Percentiles rank a stretch among this genome's conserved stretches.
Evolutionary conservation across 164 flowering plant genomes (phyloP).

Genomic region (Taxillus chinensis): DNA sequence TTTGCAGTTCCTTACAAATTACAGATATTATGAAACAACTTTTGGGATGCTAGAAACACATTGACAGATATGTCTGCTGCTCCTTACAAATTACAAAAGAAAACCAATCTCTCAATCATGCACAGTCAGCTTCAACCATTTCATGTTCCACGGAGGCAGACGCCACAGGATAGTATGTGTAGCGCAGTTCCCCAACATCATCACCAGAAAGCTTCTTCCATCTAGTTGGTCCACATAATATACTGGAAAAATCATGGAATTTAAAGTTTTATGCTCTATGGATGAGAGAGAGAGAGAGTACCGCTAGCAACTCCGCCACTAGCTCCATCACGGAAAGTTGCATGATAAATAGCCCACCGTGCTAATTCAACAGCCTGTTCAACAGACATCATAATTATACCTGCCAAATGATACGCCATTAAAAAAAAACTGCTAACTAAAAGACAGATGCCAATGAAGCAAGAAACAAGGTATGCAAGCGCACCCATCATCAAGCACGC

Average conservation of each 20-base stretch:
- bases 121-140: conserved; percentile 61
- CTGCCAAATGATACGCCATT: conserved; percentile 23
- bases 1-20: too few species aligned
- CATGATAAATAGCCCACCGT: conserved; percentile 77
- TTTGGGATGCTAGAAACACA: too few species aligned
- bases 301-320: conserved; percentile 98
- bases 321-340: too few species aligned
- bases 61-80: too few species aligned
- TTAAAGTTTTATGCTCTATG: too few species aligned
- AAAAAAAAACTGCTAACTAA: too few species aligned
- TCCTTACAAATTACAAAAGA: too few species aligned
- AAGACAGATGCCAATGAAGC: neutral
- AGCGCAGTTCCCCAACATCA: conserved; percentile 88
- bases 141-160: conserved; percentile 44
- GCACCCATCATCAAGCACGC: neutral
- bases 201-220: conserved; percentile 94
- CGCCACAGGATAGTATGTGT: conserved; percentile 66
- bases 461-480: neutral
- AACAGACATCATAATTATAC: conserved; percentile 60
- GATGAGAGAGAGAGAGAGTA: conserved; percentile 24
- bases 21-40: too few species aligned
- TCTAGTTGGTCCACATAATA: conserved; percentile 63
- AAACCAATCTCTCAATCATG: too few species aligned
- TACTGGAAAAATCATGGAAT: conserved; percentile 41
- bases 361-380: conserved; percentile 89